Evolutionary conservation across 768 basidiomycete genomes (phyloP), one percentile per base, ranked within the genome.

Genomic region (Strobilomyces confusus): DNA sequence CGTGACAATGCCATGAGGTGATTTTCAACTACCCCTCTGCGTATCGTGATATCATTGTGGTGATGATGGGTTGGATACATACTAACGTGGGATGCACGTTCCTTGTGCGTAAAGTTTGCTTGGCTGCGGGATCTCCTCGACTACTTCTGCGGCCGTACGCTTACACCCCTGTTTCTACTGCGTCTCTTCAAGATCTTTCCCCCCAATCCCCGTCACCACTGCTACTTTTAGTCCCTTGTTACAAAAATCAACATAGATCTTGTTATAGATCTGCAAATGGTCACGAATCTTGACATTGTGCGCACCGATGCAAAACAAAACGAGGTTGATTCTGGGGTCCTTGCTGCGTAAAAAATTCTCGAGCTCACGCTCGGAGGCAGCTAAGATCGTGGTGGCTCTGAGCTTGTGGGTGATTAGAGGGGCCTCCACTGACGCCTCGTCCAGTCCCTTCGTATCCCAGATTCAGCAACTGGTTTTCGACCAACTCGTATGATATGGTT

Each of bases 381-480:
- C 55, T 19, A 26, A 2, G 13, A 55, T 30, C 36, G 57, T 6
- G n/a, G 26, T 0, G 15, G 37, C 1, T 15, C 15, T 56, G 54
- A 51, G 50, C 2, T 48, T 0, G 25, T 59, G 57, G 25, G 12
- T 36, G 25, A 15, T 2, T 1, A 48, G 1, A 13, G 19, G 23
- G n/a, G 3, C 36, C 38, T 23, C 23, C 17, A 56, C 57, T 20
- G 30, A 52, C 8, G 48, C 65, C 33, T 67, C 63, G 22, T 56
- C 57, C 48, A 65, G 47, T 65, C 64, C 37, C 62, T 64, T 64
- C 29, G 64, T 65, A 40, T 67, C 64, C 62, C 57, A 65, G 40
- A 65, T 48, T 11, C 23, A 51, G 47, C 57, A 65, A 29, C 6
- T 54, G 32, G 44, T 47, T 1, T 19, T 52, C 36, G 4, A 44